phyloP scores from a whole-genome alignment of 176 grass and related monocot genomes.

The Stipa capillata region DNA sequence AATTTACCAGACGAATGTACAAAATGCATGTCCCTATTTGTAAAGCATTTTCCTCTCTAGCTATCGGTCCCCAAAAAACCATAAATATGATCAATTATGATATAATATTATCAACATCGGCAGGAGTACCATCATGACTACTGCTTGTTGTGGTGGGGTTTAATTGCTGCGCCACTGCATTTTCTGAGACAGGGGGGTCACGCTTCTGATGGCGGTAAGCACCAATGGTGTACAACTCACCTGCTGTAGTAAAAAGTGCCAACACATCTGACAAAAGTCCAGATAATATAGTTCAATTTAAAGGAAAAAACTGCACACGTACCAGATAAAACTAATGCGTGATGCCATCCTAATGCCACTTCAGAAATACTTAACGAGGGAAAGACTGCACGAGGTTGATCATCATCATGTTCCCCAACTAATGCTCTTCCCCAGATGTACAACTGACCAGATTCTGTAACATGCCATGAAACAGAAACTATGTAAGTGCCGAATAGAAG shows the following conservation, averaged over 20 bases:
- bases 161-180: slow-evolving; percentile 8
- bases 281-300: background rate
- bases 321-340: slow-evolving; percentile 76
- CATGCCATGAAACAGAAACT: background rate
- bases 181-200: background rate
- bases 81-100: background rate
- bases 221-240: slow-evolving; percentile 75
- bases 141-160: slow-evolving; percentile 20
- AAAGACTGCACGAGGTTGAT: slow-evolving; percentile 37
- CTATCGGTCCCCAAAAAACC: too few species aligned
- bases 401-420: slow-evolving; percentile 34
- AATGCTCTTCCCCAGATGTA: slow-evolving; percentile 91
- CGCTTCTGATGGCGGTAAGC: slow-evolving; percentile 57
- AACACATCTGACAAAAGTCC: slow-evolving; percentile 1
- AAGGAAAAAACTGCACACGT: slow-evolving; percentile 22
- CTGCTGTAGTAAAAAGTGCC: slow-evolving; percentile 22
- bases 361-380: slow-evolving; percentile 48
- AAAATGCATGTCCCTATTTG: background rate
- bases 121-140: slow-evolving; percentile 30
- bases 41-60: too few species aligned
- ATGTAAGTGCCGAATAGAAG: slow-evolving; percentile 12
- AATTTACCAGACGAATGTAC: background rate
- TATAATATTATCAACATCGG: background rate
- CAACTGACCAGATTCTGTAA: slow-evolving; percentile 57
- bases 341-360: slow-evolving; percentile 94